Percentiles rank a stretch among this genome's conserved stretches.
Evolutionary conservation across 495 filamentous ascomycete genomes (phyloP).

Genomic region (Neurospora sp.): DNA sequence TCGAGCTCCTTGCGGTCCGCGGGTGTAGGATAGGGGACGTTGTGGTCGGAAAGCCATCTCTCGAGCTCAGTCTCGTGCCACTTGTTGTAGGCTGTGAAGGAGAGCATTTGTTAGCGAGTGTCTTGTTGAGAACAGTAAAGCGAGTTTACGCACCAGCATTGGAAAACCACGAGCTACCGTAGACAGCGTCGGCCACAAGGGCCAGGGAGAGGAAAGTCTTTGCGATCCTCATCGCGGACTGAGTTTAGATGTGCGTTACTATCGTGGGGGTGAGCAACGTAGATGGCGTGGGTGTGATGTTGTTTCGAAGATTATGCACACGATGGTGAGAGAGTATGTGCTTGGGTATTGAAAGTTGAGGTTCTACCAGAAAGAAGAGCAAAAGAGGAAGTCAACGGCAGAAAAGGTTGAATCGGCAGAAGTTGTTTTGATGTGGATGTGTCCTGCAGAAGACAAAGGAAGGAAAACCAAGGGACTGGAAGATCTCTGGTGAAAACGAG

Average conservation of each 20-base stretch:
- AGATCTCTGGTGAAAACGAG: constrained; percentile 1
- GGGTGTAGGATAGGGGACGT: constrained; percentile 74
- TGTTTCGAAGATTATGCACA: background rate
- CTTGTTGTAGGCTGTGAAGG: constrained; percentile 76
- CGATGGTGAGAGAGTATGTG: background rate
- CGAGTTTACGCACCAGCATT: constrained; percentile 57
- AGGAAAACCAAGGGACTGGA: background rate
- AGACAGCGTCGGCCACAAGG: constrained; percentile 56
- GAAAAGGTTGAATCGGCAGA: background rate
- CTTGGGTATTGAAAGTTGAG: constrained; percentile 1
- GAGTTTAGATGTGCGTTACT: constrained; percentile 1
- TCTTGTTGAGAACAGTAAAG: background rate
- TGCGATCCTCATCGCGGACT: constrained; percentile 61
- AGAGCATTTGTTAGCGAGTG: background rate
- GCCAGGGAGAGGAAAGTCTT: constrained; percentile 57
- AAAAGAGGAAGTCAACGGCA: background rate
- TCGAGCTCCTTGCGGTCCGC: constrained; percentile 83
- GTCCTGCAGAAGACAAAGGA: background rate
- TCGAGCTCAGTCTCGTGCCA: constrained; percentile 98
- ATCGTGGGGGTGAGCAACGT: background rate
- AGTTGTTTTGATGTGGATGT: constrained; percentile 3
- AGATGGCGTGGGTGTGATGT: constrained; percentile 5
- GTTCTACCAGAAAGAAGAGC: background rate
- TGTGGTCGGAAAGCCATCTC: constrained; percentile 90
- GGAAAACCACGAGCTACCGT: constrained; percentile 69